phyloP scores from a whole-genome alignment of 768 basidiomycete genomes.

The Thelephora ganbajun region DNA sequence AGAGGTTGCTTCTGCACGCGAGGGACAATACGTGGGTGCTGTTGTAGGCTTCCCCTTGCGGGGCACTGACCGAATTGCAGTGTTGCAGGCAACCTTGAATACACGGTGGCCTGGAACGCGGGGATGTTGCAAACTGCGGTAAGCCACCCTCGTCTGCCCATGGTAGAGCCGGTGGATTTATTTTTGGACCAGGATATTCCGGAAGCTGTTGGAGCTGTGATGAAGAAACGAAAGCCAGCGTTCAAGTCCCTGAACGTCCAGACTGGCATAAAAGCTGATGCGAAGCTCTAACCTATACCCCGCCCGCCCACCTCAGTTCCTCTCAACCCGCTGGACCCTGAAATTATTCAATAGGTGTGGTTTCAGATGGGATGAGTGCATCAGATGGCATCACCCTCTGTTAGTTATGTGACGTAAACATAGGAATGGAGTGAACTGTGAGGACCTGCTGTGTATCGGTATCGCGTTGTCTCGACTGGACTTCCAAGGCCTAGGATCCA shows the following conservation, averaged over 20 bases:
- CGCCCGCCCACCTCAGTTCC: too few relatives aligned
- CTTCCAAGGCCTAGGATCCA: too few relatives aligned
- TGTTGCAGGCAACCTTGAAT: constrained; percentile 35
- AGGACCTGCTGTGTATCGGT: too few relatives aligned
- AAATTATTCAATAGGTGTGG: too few relatives aligned
- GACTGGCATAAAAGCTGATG: too few relatives aligned
- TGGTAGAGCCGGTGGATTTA: neutral
- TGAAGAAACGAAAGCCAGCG: constrained; percentile 9
- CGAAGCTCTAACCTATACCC: too few relatives aligned
- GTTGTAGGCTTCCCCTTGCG: neutral
- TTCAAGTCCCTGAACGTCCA: constrained; percentile 5
- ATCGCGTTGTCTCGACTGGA: too few relatives aligned
- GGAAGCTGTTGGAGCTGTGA: constrained; percentile 8
- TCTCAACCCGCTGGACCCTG: too few relatives aligned
- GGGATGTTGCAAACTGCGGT: constrained; percentile 36
- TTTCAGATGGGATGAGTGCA: too few relatives aligned
- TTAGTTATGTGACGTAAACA: too few relatives aligned
- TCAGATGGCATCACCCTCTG: too few relatives aligned
- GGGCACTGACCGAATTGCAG: constrained; percentile 8
- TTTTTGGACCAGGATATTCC: constrained; percentile 7
- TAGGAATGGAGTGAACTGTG: too few relatives aligned
- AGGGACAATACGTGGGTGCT: constrained; percentile 58
- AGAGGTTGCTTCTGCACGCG: constrained; percentile 64
- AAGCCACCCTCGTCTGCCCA: constrained; percentile 9
- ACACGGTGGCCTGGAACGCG: constrained; percentile 44